Conservation (phyloP, 1,139 yeast genomes). For the Pichia inconspicua region DNA sequence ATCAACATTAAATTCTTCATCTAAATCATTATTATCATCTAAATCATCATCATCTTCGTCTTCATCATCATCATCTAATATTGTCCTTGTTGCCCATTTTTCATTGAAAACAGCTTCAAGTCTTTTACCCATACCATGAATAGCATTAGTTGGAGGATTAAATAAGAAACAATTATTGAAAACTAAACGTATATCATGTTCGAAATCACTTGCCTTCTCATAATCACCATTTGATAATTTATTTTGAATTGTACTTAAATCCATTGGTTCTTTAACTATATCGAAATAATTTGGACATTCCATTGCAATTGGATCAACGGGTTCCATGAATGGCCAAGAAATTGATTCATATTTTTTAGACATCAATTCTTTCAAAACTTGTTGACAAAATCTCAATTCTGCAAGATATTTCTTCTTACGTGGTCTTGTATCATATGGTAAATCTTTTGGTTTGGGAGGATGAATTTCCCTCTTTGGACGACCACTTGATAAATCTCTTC, state of each 20-base stretch:
- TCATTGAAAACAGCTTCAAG: constrained; percentile 79
- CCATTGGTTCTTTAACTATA: constrained; percentile 90
- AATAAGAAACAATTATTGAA: constrained; percentile 84
- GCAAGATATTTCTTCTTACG: constrained; percentile 87
- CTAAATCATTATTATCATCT: constrained; percentile 30
- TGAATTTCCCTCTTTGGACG: constrained; percentile 94
- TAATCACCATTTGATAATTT: constrained; percentile 82
- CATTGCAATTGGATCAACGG: constrained; percentile 92
- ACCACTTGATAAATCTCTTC: constrained; percentile 47
- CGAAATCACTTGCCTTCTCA: constrained; percentile 84
- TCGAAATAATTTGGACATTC: constrained; percentile 87
- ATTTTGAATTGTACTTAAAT: constrained; percentile 73
- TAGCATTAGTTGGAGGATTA: constrained; percentile 95
- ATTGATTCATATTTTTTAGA: constrained; percentile 78
- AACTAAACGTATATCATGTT: constrained; percentile 70
- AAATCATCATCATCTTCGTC: constrained; percentile 25
- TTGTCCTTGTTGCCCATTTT: constrained; percentile 86
- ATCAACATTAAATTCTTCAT: constrained; percentile 57
- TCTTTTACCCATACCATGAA: constrained; percentile 90
- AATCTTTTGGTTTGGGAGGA: constrained; percentile 92
- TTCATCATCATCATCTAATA: constrained; percentile 45
- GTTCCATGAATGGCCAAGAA: constrained; percentile 84
- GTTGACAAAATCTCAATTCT: constrained; percentile 80
- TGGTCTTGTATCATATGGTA: constrained; percentile 86
- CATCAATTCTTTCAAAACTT: constrained; percentile 70